phyloP scores from a whole-genome alignment of 306 rosid genomes.

The Herpetospermum pedunculosum region DNA sequence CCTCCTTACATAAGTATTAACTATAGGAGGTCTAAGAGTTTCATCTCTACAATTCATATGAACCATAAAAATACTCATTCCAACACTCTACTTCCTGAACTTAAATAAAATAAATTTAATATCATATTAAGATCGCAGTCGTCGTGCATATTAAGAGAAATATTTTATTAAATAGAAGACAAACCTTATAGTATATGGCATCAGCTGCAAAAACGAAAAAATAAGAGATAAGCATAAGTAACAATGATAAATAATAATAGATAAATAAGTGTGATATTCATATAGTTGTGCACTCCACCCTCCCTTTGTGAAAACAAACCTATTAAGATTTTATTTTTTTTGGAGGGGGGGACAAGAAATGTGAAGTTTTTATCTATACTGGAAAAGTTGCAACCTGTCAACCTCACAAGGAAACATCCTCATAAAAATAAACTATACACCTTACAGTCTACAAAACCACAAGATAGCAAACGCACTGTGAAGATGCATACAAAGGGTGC shows the following conservation, averaged over 20 bases:
- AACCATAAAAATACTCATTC: not conserved
- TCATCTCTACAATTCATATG: not conserved
- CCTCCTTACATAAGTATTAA: no score
- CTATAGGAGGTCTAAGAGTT: no score
- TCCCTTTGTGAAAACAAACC: not conserved
- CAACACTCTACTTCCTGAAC: not conserved
- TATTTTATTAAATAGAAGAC: conserved; percentile 7
- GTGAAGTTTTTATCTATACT: no score
- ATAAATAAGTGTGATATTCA: not conserved
- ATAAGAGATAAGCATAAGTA: conserved; percentile 7
- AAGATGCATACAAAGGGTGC: not conserved
- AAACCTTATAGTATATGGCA: conserved; percentile 62
- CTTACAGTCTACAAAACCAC: not conserved
- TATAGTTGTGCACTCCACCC: not conserved
- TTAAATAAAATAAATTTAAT: not conserved
- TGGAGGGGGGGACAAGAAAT: no score
- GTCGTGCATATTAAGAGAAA: not conserved
- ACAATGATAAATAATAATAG: not conserved
- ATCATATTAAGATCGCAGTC: not conserved
- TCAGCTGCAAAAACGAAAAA: conserved; percentile 45
- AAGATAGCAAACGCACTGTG: not conserved
- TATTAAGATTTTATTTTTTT: no score
- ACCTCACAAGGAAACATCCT: not conserved
- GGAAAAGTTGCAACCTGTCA: no score
- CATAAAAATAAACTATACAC: not conserved